phyloP scores from a whole-genome alignment of 257 asterid genomes.

The Lycium ferocissimum region DNA sequence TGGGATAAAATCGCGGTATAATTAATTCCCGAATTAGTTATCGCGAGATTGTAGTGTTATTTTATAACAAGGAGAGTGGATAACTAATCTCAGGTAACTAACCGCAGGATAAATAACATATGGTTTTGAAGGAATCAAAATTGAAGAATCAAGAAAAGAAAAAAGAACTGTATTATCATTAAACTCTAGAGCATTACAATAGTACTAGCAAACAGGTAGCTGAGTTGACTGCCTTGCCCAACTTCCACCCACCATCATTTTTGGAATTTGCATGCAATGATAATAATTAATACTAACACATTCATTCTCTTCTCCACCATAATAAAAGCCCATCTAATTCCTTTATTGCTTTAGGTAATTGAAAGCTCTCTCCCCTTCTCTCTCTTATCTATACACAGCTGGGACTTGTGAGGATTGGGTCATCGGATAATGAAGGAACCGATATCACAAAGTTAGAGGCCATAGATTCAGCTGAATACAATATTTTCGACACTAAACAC shows the following conservation, averaged over 20 bases:
- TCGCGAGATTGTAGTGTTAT: too few species aligned
- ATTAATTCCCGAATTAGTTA: too few species aligned
- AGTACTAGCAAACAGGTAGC: background rate
- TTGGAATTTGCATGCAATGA: constrained; percentile 13
- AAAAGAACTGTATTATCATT: background rate
- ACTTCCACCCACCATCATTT: constrained; percentile 21
- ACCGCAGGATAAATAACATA: too few species aligned
- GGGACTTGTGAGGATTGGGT: background rate
- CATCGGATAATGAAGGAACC: background rate
- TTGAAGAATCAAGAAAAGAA: background rate
- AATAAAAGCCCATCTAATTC: constrained; percentile 3
- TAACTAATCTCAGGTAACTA: too few species aligned
- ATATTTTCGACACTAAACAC: too few species aligned
- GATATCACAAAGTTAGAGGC: constrained; percentile 2
- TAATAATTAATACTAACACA: background rate
- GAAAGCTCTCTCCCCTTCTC: background rate
- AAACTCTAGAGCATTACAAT: background rate
- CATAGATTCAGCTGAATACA: too few species aligned
- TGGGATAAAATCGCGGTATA: too few species aligned
- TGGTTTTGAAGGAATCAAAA: background rate
- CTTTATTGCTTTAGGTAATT: background rate
- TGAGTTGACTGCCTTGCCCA: background rate
- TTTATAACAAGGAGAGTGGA: too few species aligned
- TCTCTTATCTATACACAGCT: constrained; percentile 9
- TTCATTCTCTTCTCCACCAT: constrained; percentile 14